phyloP scores from a whole-genome alignment of 106 monocot genomes.

The Gastrodia elata region DNA sequence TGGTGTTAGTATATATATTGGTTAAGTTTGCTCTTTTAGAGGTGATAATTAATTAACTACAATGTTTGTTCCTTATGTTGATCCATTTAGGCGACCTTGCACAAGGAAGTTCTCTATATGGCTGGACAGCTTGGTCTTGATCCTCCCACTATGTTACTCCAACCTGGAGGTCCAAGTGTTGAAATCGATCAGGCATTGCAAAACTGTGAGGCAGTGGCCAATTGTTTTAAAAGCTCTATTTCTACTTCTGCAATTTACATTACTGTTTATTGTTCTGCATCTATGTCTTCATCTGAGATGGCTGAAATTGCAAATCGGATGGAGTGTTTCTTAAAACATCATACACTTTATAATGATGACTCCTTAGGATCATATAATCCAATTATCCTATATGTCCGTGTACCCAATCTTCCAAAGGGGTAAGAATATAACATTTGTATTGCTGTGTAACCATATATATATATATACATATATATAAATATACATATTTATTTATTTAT shows the following conservation, averaged over 20 bases:
- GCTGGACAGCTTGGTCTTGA: slow-evolving; percentile 79
- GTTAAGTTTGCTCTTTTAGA: background rate
- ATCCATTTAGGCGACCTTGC: slow-evolving; percentile 48
- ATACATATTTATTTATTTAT: no score
- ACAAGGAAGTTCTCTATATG: slow-evolving; percentile 62
- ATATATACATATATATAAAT: no score
- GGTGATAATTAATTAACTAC: background rate
- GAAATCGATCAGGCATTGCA: slow-evolving; percentile 61
- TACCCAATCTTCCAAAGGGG: slow-evolving; percentile 61
- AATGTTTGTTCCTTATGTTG: background rate
- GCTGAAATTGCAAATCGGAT: slow-evolving; percentile 32
- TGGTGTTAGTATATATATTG: background rate
- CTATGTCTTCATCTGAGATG: slow-evolving; percentile 35
- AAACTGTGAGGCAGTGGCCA: slow-evolving; percentile 82
- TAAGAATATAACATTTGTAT: slow-evolving; percentile 11
- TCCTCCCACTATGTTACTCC: slow-evolving; percentile 79
- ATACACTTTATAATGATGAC: background rate
- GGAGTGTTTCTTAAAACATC: slow-evolving; percentile 10
- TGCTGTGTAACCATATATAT: no score
- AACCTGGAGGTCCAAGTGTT: slow-evolving; percentile 38
- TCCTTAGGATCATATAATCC: slow-evolving; percentile 10
- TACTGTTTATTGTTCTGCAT: slow-evolving; percentile 68
- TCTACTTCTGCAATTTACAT: slow-evolving; percentile 50
- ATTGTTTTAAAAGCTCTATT: slow-evolving; percentile 55
- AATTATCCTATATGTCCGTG: slow-evolving; percentile 44